Base-by-base conservation (phyloP, 768 basidiomycete species). In the Rhizopogon vinicolor region DNA sequence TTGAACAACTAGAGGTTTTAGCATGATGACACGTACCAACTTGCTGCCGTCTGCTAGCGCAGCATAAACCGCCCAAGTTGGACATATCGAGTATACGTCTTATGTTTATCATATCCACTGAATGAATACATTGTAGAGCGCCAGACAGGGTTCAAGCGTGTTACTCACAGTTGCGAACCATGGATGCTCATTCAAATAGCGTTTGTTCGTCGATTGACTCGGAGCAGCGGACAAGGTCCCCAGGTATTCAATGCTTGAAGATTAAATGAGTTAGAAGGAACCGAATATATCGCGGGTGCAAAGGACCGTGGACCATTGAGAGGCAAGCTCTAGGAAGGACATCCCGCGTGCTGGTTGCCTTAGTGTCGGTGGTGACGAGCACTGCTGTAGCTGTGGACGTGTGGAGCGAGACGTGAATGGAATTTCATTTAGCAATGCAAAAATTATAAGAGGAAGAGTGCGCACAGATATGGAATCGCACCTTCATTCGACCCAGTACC, bases 1-100 rank as follows among this genome's bases (percentile, higher is more conserved):
- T 35, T 70, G 72, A 5, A 55, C 49, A 5, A 48, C 54, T 35
- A 72, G 57, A 0, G 72, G 66, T 52, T 73, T 73, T 18, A 70
- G 68, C 28, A 69, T 63, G 9, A 72, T 58, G 22, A 73, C 65
- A 43, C 73, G 63, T 14, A 73, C 65, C 1, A 73, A 40, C 29
- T 59, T 62, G 31, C 60, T 33, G 9, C 68, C 61, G 45, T 70
- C 46, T 3, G 72, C 70, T 9, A 72, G 60, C 9, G 60, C 48
- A 1, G 65, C 56, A 3, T 55, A 59, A 73, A 53, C 65, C 70
- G 71, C 13, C 57, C 53, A 25, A 25, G 25, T n/a, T 18, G 35
- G 33, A 46, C 49, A 25, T 62, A 65, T 16, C 22, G 46, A 31
- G 62, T 56, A 49, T 39, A 63, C 33, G 3, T 7, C 9, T 0